Conservation (phyloP, 768 basidiomycete genomes). For the Rhodosporidiobolus sp. region DNA sequence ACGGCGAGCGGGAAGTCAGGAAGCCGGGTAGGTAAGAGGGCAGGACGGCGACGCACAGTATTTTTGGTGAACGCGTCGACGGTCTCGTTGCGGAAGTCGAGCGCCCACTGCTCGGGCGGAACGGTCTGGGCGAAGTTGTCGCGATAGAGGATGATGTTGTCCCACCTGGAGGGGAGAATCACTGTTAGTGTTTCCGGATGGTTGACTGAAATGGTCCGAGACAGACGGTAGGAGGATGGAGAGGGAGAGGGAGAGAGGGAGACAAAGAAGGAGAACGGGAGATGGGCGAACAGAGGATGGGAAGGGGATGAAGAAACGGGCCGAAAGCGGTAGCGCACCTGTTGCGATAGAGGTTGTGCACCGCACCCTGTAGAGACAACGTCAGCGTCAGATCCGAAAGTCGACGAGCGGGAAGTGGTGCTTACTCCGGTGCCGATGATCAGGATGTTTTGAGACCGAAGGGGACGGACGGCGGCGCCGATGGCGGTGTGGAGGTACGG, state of each 20-base stretch:
- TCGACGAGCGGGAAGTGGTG: neutral
- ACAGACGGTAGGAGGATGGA: no score
- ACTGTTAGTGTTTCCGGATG: no score
- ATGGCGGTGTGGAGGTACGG: slow-evolving; percentile 37
- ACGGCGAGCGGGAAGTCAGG: neutral
- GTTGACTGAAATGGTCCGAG: no score
- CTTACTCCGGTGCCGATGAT: slow-evolving; percentile 35
- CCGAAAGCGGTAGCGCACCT: no score
- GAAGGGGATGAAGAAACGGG: no score
- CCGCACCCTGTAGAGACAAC: slow-evolving; percentile 12
- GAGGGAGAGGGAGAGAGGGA: no score
- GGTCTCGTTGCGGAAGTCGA: slow-evolving; percentile 39
- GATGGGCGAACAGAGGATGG: no score
- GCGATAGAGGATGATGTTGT: slow-evolving; percentile 35
- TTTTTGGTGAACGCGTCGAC: slow-evolving; percentile 38
- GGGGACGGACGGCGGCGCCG: slow-evolving; percentile 33
- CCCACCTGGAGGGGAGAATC: neutral
- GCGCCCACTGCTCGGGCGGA: slow-evolving; percentile 38
- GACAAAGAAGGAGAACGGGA: no score
- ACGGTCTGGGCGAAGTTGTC: slow-evolving; percentile 37
- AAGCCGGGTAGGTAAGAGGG: neutral
- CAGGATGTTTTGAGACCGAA: slow-evolving; percentile 31
- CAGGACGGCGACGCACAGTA: slow-evolving; percentile 9
- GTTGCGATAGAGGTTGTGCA: slow-evolving; percentile 39
- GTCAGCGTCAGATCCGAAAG: neutral